Evolutionary conservation across 2,329 filamentous ascomycete species (phyloP), one percentile per base, ranked within the genome.

Genomic region (Rhinocladiella similis): DNA sequence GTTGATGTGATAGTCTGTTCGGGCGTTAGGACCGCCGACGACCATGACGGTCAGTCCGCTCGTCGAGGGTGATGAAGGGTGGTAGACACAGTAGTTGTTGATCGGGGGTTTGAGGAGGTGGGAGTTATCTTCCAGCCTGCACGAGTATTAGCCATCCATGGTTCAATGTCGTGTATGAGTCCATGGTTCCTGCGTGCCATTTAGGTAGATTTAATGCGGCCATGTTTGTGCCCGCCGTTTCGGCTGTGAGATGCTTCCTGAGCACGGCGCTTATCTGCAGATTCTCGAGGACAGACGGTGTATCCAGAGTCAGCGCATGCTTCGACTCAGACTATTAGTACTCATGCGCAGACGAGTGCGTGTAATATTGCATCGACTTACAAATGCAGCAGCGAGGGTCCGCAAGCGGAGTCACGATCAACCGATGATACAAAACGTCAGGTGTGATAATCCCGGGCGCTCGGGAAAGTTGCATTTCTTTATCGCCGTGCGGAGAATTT

Each of bases 1-100:
- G 80, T 97, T 97, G 83, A 97, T 93, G 81, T 97, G 94, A 80
- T 97, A 99, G 80, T 97, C 94, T 54, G 92, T 97, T 63, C 94
- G 86, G 59, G 90, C 90, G 74, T 97, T 97, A 68, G 94, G 94
- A 12, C 94, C 94, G 70, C 94, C 94, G 61, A 99, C 92, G 67
- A 96, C 91, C 88, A 78, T 78, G 61, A 92, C 91, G 69, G 97
- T 97, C 72, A 95, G 92, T 27, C 94, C 94, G 69, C 92, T 89
- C 60, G 97, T 94, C 63, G 93, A 90, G 79, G 70, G 68, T 5
- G 69, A 70, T 38, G 73, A 72, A 2, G 72, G 70, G 71, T 96
- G 89, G 78, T 96, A 96, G 68, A 97, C 90, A 77, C 92, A 97
- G 79, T 94, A 95, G 78, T 97, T 97, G 78, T 97, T 97, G 69